These are phyloP conservation scores for Noccaea caerulescens DNA, from an alignment of 345 rosid genomes.

Conservation along the genomic window DNA sequence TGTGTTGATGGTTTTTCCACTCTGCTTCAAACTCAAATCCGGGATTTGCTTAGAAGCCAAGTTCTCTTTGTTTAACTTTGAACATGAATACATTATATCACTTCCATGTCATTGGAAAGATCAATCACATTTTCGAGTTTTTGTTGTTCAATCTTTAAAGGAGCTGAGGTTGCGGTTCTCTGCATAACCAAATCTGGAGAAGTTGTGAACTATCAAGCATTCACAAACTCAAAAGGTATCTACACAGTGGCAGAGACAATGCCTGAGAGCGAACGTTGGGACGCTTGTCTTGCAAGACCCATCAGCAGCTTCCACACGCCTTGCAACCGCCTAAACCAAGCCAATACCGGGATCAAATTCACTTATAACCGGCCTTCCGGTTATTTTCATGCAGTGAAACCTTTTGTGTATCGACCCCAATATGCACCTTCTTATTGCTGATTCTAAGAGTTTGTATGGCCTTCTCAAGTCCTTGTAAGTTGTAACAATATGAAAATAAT, in stretches of 20 bases:
- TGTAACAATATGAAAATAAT: background rate
- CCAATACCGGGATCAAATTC: conserved; percentile 78
- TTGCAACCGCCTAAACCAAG: conserved; percentile 65
- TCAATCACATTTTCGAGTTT: background rate
- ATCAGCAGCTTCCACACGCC: conserved; percentile 85
- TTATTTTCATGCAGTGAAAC: conserved; percentile 66
- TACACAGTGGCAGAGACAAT: conserved; percentile 93
- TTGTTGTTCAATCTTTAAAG: conserved; percentile 48
- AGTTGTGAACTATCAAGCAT: conserved; percentile 92
- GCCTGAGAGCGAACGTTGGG: conserved; percentile 98
- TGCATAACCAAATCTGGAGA: conserved; percentile 95
- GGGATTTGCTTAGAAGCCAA: background rate
- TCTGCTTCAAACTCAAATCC: background rate
- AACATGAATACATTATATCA: background rate
- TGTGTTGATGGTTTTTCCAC: background rate
- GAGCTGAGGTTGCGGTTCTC: conserved; percentile 97
- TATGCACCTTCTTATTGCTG: conserved; percentile 66
- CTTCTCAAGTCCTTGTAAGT: conserved; percentile 1
- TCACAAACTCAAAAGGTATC: conserved; percentile 77
- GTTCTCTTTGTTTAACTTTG: background rate
- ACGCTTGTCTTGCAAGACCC: conserved; percentile 85
- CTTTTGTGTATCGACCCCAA: conserved; percentile 71
- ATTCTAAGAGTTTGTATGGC: background rate
- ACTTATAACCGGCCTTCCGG: conserved; percentile 80
- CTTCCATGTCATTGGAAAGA: background rate